These are phyloP conservation scores for Perkinsela sp. DNA, from an alignment of 208 protist species.

Conservation along the genomic window DNA sequence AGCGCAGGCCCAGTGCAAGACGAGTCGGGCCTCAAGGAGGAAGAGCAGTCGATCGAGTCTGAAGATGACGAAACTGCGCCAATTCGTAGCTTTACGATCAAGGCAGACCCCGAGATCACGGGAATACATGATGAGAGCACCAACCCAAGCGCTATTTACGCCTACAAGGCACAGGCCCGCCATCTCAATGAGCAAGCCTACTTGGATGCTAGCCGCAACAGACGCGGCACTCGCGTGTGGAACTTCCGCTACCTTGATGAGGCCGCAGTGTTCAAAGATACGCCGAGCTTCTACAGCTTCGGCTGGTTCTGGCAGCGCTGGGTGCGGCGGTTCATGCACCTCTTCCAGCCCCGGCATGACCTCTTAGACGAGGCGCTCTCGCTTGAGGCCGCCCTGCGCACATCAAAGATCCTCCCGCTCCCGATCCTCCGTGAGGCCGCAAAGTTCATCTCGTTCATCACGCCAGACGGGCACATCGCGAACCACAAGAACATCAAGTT, in stretches of 20 bases:
- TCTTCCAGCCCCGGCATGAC: neutral
- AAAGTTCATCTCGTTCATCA: neutral
- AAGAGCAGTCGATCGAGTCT: neutral
- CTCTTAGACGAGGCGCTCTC: neutral
- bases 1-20: too few species aligned
- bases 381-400: neutral
- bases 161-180: neutral
- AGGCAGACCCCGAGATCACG: neutral
- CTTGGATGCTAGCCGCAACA: neutral
- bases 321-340: neutral
- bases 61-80: neutral
- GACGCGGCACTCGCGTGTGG: neutral
- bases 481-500: neutral
- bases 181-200: neutral
- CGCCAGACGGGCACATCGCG: neutral
- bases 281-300: neutral
- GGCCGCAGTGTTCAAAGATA: neutral
- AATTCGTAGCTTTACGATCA: neutral
- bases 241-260: neutral
- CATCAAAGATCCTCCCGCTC: neutral
- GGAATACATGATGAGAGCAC: neutral
- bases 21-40: too few species aligned
- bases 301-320: neutral
- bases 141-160: neutral
- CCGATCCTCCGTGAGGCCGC: neutral